Conservation (phyloP, 108 stramenopile genomes). For the Licmophora abbreviata region DNA sequence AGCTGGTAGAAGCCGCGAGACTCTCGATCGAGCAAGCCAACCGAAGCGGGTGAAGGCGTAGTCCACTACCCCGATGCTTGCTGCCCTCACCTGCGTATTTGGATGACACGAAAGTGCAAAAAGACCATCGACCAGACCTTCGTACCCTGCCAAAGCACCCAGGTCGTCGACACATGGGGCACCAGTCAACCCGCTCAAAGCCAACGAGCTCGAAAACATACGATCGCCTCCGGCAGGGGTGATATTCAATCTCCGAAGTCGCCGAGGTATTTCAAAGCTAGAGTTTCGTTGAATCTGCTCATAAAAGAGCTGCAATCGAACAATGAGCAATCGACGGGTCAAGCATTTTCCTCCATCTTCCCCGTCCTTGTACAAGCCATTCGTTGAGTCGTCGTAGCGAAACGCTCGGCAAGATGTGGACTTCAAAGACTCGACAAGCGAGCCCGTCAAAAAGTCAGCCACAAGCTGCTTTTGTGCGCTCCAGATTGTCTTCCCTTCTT, state of each 20-base stretch:
- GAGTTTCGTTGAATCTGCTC: conserved; percentile 57
- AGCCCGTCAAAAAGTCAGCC: conserved; percentile 47
- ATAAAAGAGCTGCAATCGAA: conserved; percentile 55
- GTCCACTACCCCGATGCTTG: conserved; percentile 66
- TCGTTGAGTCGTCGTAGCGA: not conserved
- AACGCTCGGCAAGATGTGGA: not conserved
- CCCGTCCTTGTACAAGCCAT: conserved; percentile 68
- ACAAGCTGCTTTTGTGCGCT: conserved; percentile 74
- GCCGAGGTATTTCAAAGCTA: conserved; percentile 69
- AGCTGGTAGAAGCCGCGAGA: conserved; percentile 53
- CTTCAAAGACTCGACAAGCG: conserved; percentile 34
- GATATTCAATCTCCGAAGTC: conserved; percentile 33
- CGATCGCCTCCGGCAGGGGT: too few species aligned
- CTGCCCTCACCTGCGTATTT: conserved; percentile 74
- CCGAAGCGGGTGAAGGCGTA: conserved; percentile 74
- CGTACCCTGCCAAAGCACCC: conserved; percentile 48
- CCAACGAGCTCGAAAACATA: conserved; percentile 9
- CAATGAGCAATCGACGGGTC: conserved; percentile 62
- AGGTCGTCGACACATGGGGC: too few species aligned
- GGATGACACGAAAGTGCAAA: conserved; percentile 77
- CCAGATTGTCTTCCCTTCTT: conserved; percentile 63
- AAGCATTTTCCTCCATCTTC: conserved; percentile 80
- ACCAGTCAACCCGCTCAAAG: conserved; percentile 3
- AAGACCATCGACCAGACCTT: conserved; percentile 72
- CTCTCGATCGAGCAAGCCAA: conserved; percentile 54